Evolutionary conservation across 345 rosid species (phyloP).

Genomic region (Acer negundo): DNA sequence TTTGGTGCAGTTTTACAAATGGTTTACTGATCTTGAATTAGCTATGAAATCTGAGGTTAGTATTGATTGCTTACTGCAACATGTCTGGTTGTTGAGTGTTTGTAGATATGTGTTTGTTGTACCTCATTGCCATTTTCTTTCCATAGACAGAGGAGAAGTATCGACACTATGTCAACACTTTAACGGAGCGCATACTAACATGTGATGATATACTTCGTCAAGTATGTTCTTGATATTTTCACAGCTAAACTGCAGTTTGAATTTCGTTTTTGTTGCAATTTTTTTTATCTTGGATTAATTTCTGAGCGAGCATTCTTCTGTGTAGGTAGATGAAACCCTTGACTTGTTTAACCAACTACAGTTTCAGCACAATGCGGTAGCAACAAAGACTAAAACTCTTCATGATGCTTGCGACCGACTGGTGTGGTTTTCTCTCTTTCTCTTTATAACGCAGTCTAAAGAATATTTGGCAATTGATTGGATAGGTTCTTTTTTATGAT

Average conservation of each 20-base stretch:
- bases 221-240: slow-evolving; percentile 42
- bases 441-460: neutral
- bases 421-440: slow-evolving; percentile 47
- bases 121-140: slow-evolving; percentile 22
- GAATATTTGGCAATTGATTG: slow-evolving; percentile 16
- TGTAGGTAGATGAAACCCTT: slow-evolving; percentile 90
- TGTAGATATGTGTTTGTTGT: slow-evolving; percentile 14
- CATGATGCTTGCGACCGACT: slow-evolving; percentile 96
- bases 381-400: slow-evolving; percentile 97
- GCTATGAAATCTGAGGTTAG: slow-evolving; percentile 99
- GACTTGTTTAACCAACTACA: slow-evolving; percentile 80
- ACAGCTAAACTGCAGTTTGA: neutral
- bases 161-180: slow-evolving; percentile 78
- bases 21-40: slow-evolving; percentile 98
- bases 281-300: neutral
- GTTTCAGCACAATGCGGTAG: slow-evolving; percentile 90
- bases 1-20: slow-evolving; percentile 76
- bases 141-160: slow-evolving; percentile 92
- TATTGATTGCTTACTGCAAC: slow-evolving; percentile 26
- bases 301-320: slow-evolving; percentile 7
- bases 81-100: slow-evolving; percentile 9
- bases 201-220: slow-evolving; percentile 87
- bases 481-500: neutral
- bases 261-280: slow-evolving; percentile 9
- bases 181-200: slow-evolving; percentile 81